Conservation (phyloP, 2,329 filamentous ascomycete species). For the Paraconiothyrium brasiliense region DNA sequence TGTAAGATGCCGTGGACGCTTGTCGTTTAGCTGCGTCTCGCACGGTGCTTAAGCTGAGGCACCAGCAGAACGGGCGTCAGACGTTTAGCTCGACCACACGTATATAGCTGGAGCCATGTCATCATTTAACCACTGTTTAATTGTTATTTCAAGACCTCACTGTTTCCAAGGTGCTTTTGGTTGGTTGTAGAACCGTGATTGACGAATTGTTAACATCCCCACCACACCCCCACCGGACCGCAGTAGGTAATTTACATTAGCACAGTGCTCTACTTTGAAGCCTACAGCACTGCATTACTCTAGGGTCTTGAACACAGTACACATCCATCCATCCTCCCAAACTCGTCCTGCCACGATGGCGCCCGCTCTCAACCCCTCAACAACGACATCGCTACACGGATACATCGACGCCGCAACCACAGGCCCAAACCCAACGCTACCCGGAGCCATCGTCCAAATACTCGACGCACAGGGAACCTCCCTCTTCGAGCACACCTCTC, state of each 20-base stretch:
- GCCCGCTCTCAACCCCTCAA: slow-evolving; percentile 13
- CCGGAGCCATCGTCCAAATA: slow-evolving; percentile 32
- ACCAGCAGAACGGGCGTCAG: neutral
- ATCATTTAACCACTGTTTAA: neutral
- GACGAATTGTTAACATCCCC: too few relatives aligned
- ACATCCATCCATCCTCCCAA: neutral
- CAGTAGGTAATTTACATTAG: too few relatives aligned
- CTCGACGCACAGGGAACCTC: slow-evolving; percentile 24
- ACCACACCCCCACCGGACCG: too few relatives aligned
- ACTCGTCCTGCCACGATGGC: slow-evolving; percentile 18
- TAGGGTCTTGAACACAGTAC: neutral
- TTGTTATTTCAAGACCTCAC: too few relatives aligned
- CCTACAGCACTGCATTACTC: too few relatives aligned
- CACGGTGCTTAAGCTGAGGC: neutral
- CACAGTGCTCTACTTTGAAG: too few relatives aligned
- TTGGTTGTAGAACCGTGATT: too few relatives aligned
- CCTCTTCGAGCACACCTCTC: slow-evolving; percentile 32
- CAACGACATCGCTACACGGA: slow-evolving; percentile 12
- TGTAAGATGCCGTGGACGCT: neutral
- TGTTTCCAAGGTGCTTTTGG: too few relatives aligned
- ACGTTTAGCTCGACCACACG: neutral
- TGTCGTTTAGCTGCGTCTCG: neutral
- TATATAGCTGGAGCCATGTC: neutral
- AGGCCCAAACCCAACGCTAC: slow-evolving; percentile 19
- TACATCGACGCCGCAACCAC: slow-evolving; percentile 25